phyloP scores from a whole-genome alignment of 352 stramenopile species.

The Thraustochytrium sp. region DNA sequence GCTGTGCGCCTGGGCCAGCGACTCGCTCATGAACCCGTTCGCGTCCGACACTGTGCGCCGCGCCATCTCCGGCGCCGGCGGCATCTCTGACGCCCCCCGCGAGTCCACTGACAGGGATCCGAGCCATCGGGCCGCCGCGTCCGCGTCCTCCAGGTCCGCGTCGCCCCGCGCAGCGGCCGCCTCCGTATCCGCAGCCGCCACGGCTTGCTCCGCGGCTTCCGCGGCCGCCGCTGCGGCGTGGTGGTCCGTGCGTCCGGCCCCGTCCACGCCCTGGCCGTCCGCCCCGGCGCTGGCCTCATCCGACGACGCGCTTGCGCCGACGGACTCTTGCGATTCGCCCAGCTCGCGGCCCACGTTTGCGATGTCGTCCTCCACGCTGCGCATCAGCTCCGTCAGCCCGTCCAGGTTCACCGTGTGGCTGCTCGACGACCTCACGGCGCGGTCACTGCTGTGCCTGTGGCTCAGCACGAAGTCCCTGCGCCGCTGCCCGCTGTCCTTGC shows the following conservation, averaged over 20 bases:
- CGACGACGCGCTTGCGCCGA: not conserved
- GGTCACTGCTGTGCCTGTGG: not conserved
- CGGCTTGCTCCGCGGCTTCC: too few species aligned
- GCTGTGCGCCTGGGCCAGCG: not conserved
- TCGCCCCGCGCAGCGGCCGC: too few species aligned
- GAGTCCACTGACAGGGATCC: too few species aligned
- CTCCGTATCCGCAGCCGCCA: too few species aligned
- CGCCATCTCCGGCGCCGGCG: too few species aligned
- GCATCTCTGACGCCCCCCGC: too few species aligned
- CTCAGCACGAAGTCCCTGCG: not conserved
- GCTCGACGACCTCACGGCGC: not conserved
- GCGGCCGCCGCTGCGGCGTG: too few species aligned
- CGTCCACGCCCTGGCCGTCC: not conserved
- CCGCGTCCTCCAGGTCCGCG: too few species aligned
- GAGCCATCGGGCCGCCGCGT: too few species aligned
- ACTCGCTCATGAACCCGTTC: not conserved
- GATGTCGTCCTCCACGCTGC: conserved; percentile 24
- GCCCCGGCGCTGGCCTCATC: not conserved
- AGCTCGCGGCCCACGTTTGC: not conserved
- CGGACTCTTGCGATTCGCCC: not conserved
- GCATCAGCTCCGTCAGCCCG: not conserved
- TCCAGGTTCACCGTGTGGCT: not conserved
- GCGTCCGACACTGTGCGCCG: not conserved
- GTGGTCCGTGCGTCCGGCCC: too few species aligned
- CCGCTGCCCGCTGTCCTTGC: too few species aligned